phyloP scores from a whole-genome alignment of 352 stramenopile species.

The Phytophthora meadii region DNA sequence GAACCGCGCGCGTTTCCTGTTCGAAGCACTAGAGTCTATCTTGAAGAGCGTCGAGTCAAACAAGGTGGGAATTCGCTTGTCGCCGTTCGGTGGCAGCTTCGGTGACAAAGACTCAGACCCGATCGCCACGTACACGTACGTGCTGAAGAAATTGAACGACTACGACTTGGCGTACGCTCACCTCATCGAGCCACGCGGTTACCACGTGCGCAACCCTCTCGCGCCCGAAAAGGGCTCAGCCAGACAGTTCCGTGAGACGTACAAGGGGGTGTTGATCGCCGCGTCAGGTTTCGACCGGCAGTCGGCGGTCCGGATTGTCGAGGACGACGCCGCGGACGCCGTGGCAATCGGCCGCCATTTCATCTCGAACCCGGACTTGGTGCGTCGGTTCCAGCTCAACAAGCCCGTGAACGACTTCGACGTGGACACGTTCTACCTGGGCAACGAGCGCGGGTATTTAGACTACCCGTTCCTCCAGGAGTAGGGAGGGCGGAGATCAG shows the following conservation, averaged over 20 bases:
- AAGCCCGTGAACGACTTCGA: conserved; percentile 54
- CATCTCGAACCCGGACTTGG: conserved; percentile 82
- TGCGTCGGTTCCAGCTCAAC: conserved; percentile 57
- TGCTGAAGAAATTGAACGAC: conserved; percentile 60
- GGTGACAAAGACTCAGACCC: conserved; percentile 55
- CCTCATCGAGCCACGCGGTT: conserved; percentile 63
- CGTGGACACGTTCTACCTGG: conserved; percentile 53
- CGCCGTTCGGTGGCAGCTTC: conserved; percentile 59
- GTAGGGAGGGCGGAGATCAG: background rate
- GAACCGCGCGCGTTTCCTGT: conserved; percentile 85
- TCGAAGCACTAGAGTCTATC: conserved; percentile 74
- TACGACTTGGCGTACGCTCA: conserved; percentile 69
- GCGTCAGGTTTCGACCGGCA: conserved; percentile 63
- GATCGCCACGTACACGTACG: conserved; percentile 56
- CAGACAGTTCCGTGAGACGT: conserved; percentile 60
- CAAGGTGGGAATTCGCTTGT: conserved; percentile 56
- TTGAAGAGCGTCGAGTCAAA: conserved; percentile 39
- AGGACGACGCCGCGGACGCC: conserved; percentile 56
- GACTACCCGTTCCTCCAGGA: conserved; percentile 55
- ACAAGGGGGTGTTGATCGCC: conserved; percentile 68
- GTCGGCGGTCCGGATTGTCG: conserved; percentile 57
- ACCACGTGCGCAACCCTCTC: conserved; percentile 45
- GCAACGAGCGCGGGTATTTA: conserved; percentile 56
- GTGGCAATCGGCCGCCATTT: conserved; percentile 76
- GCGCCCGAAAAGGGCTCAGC: conserved; percentile 51